A percentile compares a stretch with the other conserved stretches of the same genome.
These are phyloP conservation scores for Penicillium nordicum DNA, from an alignment of 2,329 filamentous ascomycete genomes.

Conservation along the genomic window DNA sequence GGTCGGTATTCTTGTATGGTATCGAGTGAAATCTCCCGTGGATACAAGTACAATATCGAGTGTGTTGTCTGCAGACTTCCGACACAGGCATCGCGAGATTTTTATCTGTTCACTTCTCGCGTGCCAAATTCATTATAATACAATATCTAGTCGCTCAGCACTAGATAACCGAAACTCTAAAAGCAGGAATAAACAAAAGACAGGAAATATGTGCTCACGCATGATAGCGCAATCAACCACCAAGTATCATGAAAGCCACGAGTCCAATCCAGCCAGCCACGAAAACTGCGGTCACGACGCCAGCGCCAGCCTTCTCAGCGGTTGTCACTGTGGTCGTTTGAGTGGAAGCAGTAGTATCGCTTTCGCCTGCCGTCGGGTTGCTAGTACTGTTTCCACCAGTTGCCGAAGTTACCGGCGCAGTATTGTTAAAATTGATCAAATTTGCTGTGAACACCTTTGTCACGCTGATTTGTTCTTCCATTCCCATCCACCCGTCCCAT, in stretches of 20 bases:
- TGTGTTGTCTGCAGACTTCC: neutral
- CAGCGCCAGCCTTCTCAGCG: slow-evolving; percentile 38
- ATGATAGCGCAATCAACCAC: slow-evolving; percentile 9
- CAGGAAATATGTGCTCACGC: neutral
- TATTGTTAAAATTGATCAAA: slow-evolving; percentile 46
- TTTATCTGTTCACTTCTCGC: neutral
- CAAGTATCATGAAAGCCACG: slow-evolving; percentile 34
- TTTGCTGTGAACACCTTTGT: slow-evolving; percentile 62
- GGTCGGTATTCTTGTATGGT: too few species aligned
- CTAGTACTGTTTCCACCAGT: slow-evolving; percentile 57
- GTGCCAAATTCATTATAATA: neutral
- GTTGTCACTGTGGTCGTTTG: slow-evolving; percentile 20
- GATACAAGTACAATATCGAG: neutral
- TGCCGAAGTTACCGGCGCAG: slow-evolving; percentile 41
- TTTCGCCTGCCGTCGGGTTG: slow-evolving; percentile 36
- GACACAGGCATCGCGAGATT: too few species aligned
- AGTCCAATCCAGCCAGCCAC: slow-evolving; percentile 28
- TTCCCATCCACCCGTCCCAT: slow-evolving; percentile 59
- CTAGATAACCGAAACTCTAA: neutral
- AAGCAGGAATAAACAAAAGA: neutral
- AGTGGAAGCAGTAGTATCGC: slow-evolving; percentile 4
- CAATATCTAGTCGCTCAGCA: neutral
- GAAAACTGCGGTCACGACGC: slow-evolving; percentile 36
- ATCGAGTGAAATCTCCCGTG: too few species aligned
- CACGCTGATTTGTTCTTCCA: slow-evolving; percentile 68